Evolutionary conservation across 176 grass and related monocot species (phyloP), one percentile per base, ranked within the genome.

Genomic region (Saccharum spontaneum): DNA sequence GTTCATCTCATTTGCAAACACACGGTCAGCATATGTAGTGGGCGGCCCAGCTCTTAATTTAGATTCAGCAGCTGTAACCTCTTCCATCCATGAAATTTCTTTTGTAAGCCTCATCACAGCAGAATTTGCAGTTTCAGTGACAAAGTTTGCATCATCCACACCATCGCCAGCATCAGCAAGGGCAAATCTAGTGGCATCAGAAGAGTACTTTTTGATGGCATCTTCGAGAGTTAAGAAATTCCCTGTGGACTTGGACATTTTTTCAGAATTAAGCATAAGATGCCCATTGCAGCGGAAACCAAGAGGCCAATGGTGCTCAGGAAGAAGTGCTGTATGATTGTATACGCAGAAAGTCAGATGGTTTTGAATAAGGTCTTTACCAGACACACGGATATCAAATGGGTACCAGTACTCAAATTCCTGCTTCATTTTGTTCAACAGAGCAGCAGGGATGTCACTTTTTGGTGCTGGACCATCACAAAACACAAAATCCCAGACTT

Each of bases 131-230:
- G 88, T 94, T 63, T 97, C 88, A 79, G 79, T 88, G 11, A 88
- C 88, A 86, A 94, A 97, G 86, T 97, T 97, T 45, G 95, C 95
- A 67, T 97, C 92, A 78, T 97, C 95, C 90, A 94, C 87, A 77
- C 90, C 85, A 64, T 94, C 95, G 3, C 95, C 92, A 69, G 95
- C 92, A 86, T 97, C 94, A 77, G 92, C 92, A 71, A 97, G 87
- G 14, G 94, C 84, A 78, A 91, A 92, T 31, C 94, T 88, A 66
- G 94, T 97, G 73, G 92, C 94, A 83, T 94, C 90, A 43, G 92
- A 90, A 68, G 91, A 94, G 68, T 82, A 92, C 49, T 90, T 73
- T 83, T 89, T 40, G 41, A 94, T 94, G 44, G 94, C 92, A 74
- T 94, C 62, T 38, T 65, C 45, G 45, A 97, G 89, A 37, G 94